phyloP scores from a whole-genome alignment of 176 grass and related monocot species.

The Lolium perenne region DNA sequence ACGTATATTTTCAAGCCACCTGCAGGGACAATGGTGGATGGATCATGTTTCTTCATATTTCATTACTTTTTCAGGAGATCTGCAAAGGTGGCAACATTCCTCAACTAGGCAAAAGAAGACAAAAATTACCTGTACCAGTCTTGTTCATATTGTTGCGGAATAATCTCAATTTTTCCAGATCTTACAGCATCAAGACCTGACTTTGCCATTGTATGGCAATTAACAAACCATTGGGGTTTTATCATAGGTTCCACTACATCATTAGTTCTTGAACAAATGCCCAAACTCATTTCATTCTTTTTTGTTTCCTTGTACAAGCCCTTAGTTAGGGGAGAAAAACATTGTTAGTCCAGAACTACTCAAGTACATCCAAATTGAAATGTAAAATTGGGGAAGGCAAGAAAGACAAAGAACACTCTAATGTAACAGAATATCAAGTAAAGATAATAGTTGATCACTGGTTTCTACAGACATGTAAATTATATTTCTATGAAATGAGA shows the following conservation, averaged over 20 bases:
- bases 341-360: constrained; percentile 29
- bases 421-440: background rate
- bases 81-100: constrained; percentile 14
- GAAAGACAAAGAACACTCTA: background rate
- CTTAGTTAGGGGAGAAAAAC: constrained; percentile 50
- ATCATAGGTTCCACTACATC: constrained; percentile 90
- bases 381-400: background rate
- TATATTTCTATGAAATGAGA: constrained; percentile 29
- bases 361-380: background rate
- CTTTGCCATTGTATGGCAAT: constrained; percentile 82
- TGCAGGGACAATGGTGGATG: constrained; percentile 37
- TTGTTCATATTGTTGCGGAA: constrained; percentile 90
- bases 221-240: constrained; percentile 93
- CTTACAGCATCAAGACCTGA: constrained; percentile 76
- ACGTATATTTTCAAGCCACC: constrained; percentile 93
- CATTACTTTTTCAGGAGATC: background rate
- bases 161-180: constrained; percentile 86
- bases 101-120: background rate
- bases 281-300: constrained; percentile 96
- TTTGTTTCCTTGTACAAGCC: constrained; percentile 77
- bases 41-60: constrained; percentile 13
- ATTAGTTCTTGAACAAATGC: constrained; percentile 85
- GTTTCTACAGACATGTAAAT: background rate
- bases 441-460: background rate
- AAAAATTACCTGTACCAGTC: constrained; percentile 87